These are phyloP conservation scores for Ogataea trehalophila DNA, from an alignment of 805 yeast genomes.

Conservation along the genomic window DNA sequence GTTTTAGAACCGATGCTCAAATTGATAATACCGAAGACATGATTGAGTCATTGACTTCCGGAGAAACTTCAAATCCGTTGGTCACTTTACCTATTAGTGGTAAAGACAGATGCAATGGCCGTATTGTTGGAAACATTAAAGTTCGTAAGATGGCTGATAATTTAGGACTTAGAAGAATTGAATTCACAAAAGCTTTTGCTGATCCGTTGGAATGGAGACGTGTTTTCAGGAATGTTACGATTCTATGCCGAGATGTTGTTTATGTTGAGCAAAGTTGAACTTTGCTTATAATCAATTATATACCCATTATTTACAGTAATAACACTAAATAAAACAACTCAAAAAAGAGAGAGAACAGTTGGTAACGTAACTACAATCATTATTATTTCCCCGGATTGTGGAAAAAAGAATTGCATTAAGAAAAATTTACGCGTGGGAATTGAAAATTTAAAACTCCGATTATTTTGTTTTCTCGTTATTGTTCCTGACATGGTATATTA, in stretches of 20 bases:
- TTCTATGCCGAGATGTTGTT: constrained; percentile 54
- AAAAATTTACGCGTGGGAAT: no score
- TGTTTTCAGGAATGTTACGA: constrained; percentile 52
- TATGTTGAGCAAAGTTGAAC: constrained; percentile 29
- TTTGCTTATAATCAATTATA: not conserved
- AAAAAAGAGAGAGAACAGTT: no score
- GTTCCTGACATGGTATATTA: no score
- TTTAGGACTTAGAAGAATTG: constrained; percentile 41
- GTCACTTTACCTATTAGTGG: constrained; percentile 37
- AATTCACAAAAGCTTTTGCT: constrained; percentile 51
- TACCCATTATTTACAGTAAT: not conserved
- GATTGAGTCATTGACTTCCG: constrained; percentile 22
- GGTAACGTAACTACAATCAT: no score
- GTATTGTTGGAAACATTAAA: constrained; percentile 42
- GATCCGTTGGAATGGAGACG: constrained; percentile 76
- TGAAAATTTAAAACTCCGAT: no score
- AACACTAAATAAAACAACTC: no score
- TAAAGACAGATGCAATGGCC: constrained; percentile 40
- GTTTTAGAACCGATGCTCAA: constrained; percentile 27
- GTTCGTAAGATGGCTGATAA: constrained; percentile 36
- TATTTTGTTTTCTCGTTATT: no score
- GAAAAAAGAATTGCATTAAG: no score
- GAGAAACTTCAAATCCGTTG: constrained; percentile 25
- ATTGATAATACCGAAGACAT: constrained; percentile 16
- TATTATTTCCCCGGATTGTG: no score